Base-by-base conservation (phyloP, 2,329 filamentous ascomycete species). In the Colletotrichum camelliae region DNA sequence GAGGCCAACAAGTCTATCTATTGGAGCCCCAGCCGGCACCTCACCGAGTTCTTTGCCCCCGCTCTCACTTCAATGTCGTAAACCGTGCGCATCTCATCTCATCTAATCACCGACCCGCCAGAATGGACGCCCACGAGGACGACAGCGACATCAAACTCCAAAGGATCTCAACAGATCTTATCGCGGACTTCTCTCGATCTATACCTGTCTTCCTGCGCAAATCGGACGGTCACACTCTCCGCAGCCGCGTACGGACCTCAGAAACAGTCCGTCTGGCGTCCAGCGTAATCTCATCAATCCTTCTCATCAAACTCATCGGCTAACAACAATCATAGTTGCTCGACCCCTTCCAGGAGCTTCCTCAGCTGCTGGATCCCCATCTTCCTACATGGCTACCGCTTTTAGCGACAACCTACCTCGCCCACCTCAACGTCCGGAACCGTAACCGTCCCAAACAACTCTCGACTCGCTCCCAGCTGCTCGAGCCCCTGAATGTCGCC, bases 281-380 rank as follows among this genome's bases (percentile, higher is more conserved):
- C 21, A 81, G 85, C 77, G 90, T 91, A 79, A 73, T 74, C 37
- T 13, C 62, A 24, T 21, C 57, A 9, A 13, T n/a, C n/a, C 18
- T 60, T 60, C 74, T 16, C 35, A 43, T 37, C 52, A 43, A 7
- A 57, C 21, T 27, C 27, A 15, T 37, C 7, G n/a, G 43, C 60
- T 67, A 21, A 75, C 61, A 21, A 37, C 18, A 15, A 33, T 1
- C 16, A n/a, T 39, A 89, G 87, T 83, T 90, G 6, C 91, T 99
- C 66, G 96, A 98, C 79, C 93, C 94, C 3, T 99, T 98, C 80
- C 96, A 98, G 88, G 96, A 98, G 87, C 93, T 97, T 78, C 97
- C 97, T 21, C 97, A 99, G 83, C 90, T 98, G 52, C 90, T 99
- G 31, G 97, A 99, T 85, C 92, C 95, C 12, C 91, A 96, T 83